These are phyloP conservation scores for Paecilomyces sp. DNA, from an alignment of 2,329 filamentous ascomycete genomes.

Conservation along the genomic window DNA sequence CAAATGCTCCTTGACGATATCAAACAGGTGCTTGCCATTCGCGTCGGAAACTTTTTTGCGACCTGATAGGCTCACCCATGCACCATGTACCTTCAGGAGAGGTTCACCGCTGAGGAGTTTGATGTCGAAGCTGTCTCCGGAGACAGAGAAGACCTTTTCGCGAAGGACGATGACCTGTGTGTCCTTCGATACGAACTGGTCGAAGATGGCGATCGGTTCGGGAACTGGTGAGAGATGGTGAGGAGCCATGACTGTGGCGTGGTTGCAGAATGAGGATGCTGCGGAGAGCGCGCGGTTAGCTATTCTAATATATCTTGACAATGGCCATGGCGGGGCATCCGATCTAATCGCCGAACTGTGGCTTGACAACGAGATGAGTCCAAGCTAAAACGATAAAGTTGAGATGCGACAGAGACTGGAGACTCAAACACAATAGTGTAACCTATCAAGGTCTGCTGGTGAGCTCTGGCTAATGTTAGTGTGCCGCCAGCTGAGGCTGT, in stretches of 20 bases:
- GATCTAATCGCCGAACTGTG: not conserved
- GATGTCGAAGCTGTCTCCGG: slow-evolving; percentile 59
- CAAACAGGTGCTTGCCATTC: slow-evolving; percentile 49
- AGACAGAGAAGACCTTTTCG: slow-evolving; percentile 56
- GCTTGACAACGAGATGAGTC: not conserved
- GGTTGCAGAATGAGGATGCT: not conserved
- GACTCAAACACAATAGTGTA: not conserved
- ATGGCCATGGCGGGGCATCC: not conserved
- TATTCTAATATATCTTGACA: not conserved
- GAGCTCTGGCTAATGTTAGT: not conserved
- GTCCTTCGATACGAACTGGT: slow-evolving; percentile 9
- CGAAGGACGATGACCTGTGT: slow-evolving; percentile 48
- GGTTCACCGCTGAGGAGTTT: slow-evolving; percentile 47
- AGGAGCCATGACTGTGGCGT: slow-evolving; percentile 1
- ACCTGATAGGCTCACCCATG: slow-evolving; percentile 45
- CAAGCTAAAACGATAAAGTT: not conserved
- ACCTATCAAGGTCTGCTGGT: not conserved
- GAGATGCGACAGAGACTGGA: not conserved
- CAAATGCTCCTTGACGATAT: slow-evolving; percentile 46
- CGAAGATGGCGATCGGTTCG: slow-evolving; percentile 13
- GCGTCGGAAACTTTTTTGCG: slow-evolving; percentile 53
- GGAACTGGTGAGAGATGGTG: slow-evolving; percentile 9
- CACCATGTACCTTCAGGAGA: slow-evolving; percentile 52
- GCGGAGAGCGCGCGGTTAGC: not conserved
- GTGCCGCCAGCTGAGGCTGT: not conserved